These are phyloP conservation scores for Cicer chorassanicum DNA, from an alignment of 306 rosid genomes.

Conservation along the genomic window DNA sequence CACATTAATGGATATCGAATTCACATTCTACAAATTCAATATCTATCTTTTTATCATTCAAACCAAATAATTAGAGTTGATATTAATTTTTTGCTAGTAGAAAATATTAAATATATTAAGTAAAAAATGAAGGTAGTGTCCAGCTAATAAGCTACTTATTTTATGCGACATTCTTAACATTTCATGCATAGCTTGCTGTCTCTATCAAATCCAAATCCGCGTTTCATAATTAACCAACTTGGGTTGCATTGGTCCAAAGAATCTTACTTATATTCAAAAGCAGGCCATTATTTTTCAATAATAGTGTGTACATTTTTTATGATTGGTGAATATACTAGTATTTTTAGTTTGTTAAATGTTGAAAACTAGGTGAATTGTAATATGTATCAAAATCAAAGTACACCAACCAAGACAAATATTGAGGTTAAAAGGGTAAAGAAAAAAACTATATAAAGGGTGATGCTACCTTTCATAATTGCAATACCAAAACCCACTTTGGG, in stretches of 20 bases:
- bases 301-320: background rate
- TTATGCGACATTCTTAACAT: background rate
- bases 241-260: constrained; percentile 12
- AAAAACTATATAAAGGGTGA: constrained; percentile 60
- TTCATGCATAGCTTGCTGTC: constrained; percentile 33
- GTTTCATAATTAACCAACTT: constrained; percentile 29
- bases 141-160: constrained; percentile 4
- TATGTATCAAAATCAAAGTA: background rate
- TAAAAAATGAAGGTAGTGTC: constrained; percentile 26
- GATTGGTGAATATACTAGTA: too few relatives aligned
- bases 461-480: constrained; percentile 23
- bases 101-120: too few relatives aligned
- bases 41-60: too few relatives aligned
- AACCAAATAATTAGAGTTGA: too few relatives aligned
- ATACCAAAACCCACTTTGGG: constrained; percentile 41
- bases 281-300: background rate
- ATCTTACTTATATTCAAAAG: constrained; percentile 8
- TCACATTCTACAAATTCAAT: too few relatives aligned
- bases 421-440: constrained; percentile 42
- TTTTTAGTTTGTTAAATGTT: background rate
- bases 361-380: background rate
- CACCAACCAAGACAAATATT: constrained; percentile 34
- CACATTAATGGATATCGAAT: too few relatives aligned
- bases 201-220: constrained; percentile 40
- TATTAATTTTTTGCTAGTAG: too few relatives aligned